phyloP scores from a whole-genome alignment of 805 yeast species.

The Clavispora fructus region DNA sequence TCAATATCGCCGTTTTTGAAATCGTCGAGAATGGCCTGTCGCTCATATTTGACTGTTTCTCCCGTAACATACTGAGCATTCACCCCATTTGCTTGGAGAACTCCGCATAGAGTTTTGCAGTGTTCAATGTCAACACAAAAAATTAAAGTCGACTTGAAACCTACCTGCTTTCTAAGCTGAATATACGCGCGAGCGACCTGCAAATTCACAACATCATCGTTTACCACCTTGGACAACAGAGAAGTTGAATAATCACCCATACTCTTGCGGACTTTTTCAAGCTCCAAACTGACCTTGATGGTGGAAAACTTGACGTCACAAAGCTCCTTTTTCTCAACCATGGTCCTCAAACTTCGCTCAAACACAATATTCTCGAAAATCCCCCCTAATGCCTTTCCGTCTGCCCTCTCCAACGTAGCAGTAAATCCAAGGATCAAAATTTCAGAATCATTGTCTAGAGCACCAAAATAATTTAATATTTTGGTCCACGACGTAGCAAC shows the following conservation, averaged over 20 bases:
- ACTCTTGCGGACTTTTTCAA: conserved; percentile 25
- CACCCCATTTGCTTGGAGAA: conserved; percentile 56
- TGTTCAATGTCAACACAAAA: conserved; percentile 77
- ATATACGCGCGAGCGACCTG: conserved; percentile 52
- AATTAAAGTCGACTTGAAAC: conserved; percentile 58
- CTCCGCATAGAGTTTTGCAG: conserved; percentile 46
- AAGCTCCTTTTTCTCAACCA: conserved; percentile 67
- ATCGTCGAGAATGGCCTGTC: conserved; percentile 49
- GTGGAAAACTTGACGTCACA: conserved; percentile 64
- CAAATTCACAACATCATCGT: conserved; percentile 48
- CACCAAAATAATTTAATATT: conserved; percentile 56
- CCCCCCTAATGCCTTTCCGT: conserved; percentile 50
- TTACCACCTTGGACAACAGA: conserved; percentile 50
- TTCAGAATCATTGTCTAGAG: conserved; percentile 32
- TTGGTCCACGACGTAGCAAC: conserved; percentile 63
- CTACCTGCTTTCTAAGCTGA: conserved; percentile 24
- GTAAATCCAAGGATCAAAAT: conserved; percentile 76
- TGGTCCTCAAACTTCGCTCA: conserved; percentile 56
- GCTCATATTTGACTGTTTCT: conserved; percentile 45
- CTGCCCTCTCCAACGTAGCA: conserved; percentile 82
- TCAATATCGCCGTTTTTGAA: conserved; percentile 60
- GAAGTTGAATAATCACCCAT: conserved; percentile 51
- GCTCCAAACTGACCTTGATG: conserved; percentile 45
- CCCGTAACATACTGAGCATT: conserved; percentile 72
- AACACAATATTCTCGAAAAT: conserved; percentile 72